Evolutionary conservation across 108 stramenopile genomes (phyloP).

Genomic region (Skeletonema costatum): DNA sequence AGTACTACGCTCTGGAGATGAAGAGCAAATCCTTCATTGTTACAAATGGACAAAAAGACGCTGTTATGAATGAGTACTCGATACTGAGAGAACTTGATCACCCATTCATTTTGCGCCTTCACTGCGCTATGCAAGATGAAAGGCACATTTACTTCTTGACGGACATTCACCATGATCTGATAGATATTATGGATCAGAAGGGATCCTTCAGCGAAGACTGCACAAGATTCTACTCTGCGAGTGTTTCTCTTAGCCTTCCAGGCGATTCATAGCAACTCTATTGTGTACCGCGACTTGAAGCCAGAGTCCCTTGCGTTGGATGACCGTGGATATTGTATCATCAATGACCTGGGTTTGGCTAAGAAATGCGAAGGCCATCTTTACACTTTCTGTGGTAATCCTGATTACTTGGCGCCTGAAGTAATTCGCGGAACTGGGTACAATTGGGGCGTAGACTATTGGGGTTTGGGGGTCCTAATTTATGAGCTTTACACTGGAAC

Average conservation of each 20-base stretch:
- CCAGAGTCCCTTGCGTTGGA: slow-evolving; percentile 66
- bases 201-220: slow-evolving; percentile 45
- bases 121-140: slow-evolving; percentile 52
- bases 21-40: slow-evolving; percentile 41
- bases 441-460: slow-evolving; percentile 71
- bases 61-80: slow-evolving; percentile 40
- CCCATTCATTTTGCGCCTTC: slow-evolving; percentile 45
- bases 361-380: slow-evolving; percentile 71
- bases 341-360: slow-evolving; percentile 70
- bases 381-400: slow-evolving; percentile 57
- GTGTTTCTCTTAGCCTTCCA: slow-evolving; percentile 55
- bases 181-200: slow-evolving; percentile 16
- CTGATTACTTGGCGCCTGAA: slow-evolving; percentile 74
- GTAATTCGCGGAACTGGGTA: slow-evolving; percentile 62
- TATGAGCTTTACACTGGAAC: slow-evolving; percentile 86
- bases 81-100: slow-evolving; percentile 49
- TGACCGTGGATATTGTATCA: slow-evolving; percentile 52
- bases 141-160: slow-evolving; percentile 54
- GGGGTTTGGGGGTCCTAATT: slow-evolving; percentile 68
- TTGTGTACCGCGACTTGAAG: slow-evolving; percentile 59
- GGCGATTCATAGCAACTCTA: slow-evolving; percentile 32
- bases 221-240: slow-evolving; percentile 52
- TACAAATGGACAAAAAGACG: slow-evolving; percentile 27
- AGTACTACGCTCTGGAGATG: slow-evolving; percentile 48
- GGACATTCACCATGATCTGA: slow-evolving; percentile 47